phyloP scores from a whole-genome alignment of 345 rosid species.

The Camelina neglecta region DNA sequence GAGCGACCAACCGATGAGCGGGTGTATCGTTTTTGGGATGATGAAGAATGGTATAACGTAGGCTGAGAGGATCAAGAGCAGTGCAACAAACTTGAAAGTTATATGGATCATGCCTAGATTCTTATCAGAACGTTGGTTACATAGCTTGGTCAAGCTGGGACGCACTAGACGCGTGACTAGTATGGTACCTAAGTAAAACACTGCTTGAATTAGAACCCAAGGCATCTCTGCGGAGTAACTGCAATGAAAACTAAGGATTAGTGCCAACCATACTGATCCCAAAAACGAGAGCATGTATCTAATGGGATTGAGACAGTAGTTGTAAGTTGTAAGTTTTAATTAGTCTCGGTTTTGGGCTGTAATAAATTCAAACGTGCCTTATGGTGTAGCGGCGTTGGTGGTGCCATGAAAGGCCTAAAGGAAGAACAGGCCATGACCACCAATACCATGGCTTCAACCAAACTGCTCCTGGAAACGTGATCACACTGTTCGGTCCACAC shows the following conservation, averaged over 20 bases:
- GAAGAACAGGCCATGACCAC: conserved; percentile 99
- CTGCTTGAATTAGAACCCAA: conserved; percentile 63
- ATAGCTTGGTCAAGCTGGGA: conserved; percentile 76
- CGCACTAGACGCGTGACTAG: conserved; percentile 67
- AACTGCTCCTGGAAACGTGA: conserved; percentile 92
- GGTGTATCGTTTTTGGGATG: conserved; percentile 84
- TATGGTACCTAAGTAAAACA: conserved; percentile 65
- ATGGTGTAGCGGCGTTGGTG: conserved; percentile 71
- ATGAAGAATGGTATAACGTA: conserved; percentile 78
- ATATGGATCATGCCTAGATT: conserved; percentile 57
- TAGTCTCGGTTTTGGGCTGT: conserved; percentile 12
- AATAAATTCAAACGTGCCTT: conserved; percentile 52
- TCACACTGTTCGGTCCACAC: conserved; percentile 92
- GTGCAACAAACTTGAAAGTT: conserved; percentile 59
- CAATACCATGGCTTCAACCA: conserved; percentile 99
- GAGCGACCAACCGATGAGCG: conserved; percentile 77
- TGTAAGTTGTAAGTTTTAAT: background rate
- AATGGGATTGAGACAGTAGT: background rate
- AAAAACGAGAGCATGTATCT: background rate
- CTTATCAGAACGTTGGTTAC: conserved; percentile 71
- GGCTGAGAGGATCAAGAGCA: conserved; percentile 77
- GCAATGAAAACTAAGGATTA: conserved; percentile 11
- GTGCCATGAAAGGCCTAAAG: conserved; percentile 86
- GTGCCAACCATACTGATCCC: background rate
- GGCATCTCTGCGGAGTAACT: conserved; percentile 83